Evolutionary conservation across 2,329 filamentous ascomycete species (phyloP).

Genomic region (Cladorrhinum sp.): DNA sequence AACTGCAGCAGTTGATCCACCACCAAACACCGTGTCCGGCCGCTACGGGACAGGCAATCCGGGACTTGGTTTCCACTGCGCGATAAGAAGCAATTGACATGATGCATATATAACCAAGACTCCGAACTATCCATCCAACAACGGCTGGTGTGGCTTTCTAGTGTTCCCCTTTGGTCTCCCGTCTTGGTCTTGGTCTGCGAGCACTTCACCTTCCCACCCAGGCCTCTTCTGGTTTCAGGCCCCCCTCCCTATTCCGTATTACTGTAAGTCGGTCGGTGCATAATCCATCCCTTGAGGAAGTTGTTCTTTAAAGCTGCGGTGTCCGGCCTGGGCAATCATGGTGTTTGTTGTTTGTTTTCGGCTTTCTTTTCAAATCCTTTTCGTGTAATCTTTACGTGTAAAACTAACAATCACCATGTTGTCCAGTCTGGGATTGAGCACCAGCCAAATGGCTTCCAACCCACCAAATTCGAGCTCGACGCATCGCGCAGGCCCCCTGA

Average conservation of each 20-base stretch:
- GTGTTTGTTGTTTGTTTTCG: not conserved
- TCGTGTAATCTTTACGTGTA: not conserved
- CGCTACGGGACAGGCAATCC: not conserved
- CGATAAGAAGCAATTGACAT: not conserved
- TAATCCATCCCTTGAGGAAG: not conserved
- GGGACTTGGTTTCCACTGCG: not conserved
- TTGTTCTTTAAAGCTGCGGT: not conserved
- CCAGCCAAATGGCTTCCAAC: slow-evolving; percentile 31
- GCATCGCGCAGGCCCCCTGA: slow-evolving; percentile 29
- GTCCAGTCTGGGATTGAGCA: slow-evolving; percentile 27
- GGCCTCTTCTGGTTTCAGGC: not conserved
- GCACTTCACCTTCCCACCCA: not conserved
- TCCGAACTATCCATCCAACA: not conserved
- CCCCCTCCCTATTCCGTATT: not conserved
- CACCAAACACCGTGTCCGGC: not conserved
- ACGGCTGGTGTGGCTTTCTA: not conserved
- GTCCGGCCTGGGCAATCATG: not conserved
- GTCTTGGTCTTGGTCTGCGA: not conserved
- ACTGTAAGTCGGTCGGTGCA: not conserved
- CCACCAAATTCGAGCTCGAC: slow-evolving; percentile 22
- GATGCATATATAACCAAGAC: not conserved
- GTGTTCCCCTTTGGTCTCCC: not conserved
- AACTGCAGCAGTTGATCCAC: not conserved
- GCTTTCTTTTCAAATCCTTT: not conserved
- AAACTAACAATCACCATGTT: slow-evolving; percentile 28